Evolutionary conservation across 2,329 filamentous ascomycete genomes (phyloP), one percentile per base, ranked within the genome.

Genomic region (Talaromyces funiculosus): DNA sequence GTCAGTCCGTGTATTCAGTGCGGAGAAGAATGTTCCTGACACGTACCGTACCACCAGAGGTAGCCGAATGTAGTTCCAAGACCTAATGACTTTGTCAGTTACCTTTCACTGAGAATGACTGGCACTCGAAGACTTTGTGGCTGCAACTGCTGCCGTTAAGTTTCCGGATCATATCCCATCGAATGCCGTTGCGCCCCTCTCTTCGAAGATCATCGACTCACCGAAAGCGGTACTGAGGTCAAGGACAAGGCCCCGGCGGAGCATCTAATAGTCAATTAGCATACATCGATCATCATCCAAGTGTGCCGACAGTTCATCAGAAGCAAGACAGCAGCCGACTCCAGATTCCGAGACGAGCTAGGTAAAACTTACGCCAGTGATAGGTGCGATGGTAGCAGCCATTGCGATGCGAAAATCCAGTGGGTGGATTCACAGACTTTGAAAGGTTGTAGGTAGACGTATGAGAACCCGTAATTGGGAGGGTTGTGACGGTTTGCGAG

Each of bases 31-130:
- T 70, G 84, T 83, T 85, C 67, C 26, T n/a, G 9, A 38, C 70
- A 80, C 79, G 64, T 79, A 81, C 79, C 85, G 78, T 88, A 88
- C 86, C 85, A 88, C 80, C 82, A 88, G 72, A 82, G 80, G 76
- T 87, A 88, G 67, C 84, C 86, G 73, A 80, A 79, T 67, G 83
- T 78, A 66, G 82, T 80, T 69, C 85, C 84, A 72, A 87, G 82
- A 75, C 84, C 84, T 86, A 63, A 24, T 26, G 2, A n/a, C 14
- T 14, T 5, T 5, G 24, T 47, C 20, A 47, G 24, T 47, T 47
- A 1, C 31, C 16, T 10, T 37, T 37, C 14, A 1, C 10, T 37
- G 16, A 37, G 5, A 1, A 3, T n/a, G 12, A 4, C 16, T 14
- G 1, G n/a, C n/a, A 42, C n/a, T 22, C 9, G 18, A 33, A 33